phyloP scores from a whole-genome alignment of 768 basidiomycete species.

The Xerocomus spinulosus region DNA sequence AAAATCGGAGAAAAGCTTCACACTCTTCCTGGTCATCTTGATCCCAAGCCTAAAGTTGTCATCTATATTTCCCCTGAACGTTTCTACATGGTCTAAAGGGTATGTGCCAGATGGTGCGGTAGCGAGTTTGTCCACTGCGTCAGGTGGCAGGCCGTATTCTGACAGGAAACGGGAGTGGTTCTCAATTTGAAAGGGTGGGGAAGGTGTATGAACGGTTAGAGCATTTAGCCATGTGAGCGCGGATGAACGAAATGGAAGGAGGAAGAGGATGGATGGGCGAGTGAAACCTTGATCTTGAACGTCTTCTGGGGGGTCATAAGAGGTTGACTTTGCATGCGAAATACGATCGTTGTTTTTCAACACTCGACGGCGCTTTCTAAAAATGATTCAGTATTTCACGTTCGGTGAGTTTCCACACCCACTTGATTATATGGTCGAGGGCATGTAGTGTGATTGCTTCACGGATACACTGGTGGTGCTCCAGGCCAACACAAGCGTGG shows the following conservation, averaged over 20 bases:
- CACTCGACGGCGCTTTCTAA: slow-evolving; percentile 83
- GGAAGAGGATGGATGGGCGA: slow-evolving; percentile 86
- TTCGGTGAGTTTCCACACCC: slow-evolving; percentile 1
- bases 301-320: slow-evolving; percentile 58
- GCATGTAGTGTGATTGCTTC: slow-evolving; percentile 75
- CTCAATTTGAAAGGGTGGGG: slow-evolving; percentile 77
- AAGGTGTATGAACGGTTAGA: slow-evolving; percentile 69
- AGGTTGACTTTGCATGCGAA: slow-evolving; percentile 60
- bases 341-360: slow-evolving; percentile 94
- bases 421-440: slow-evolving; percentile 90
- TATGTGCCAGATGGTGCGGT: slow-evolving; percentile 71
- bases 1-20: slow-evolving; percentile 89
- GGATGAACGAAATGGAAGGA: slow-evolving; percentile 90
- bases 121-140: slow-evolving; percentile 75
- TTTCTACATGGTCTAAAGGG: slow-evolving; percentile 86
- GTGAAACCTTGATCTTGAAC: slow-evolving; percentile 98
- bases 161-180: slow-evolving; percentile 76
- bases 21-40: slow-evolving; percentile 87
- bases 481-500: slow-evolving; percentile 59
- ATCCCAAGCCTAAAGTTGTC: slow-evolving; percentile 91
- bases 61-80: slow-evolving; percentile 94
- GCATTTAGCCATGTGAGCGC: slow-evolving; percentile 81
- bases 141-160: slow-evolving; percentile 81
- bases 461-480: slow-evolving; percentile 56
- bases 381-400: slow-evolving; percentile 1